phyloP scores from a whole-genome alignment of 2,329 filamentous ascomycete species.

The Botrytis galanthina region DNA sequence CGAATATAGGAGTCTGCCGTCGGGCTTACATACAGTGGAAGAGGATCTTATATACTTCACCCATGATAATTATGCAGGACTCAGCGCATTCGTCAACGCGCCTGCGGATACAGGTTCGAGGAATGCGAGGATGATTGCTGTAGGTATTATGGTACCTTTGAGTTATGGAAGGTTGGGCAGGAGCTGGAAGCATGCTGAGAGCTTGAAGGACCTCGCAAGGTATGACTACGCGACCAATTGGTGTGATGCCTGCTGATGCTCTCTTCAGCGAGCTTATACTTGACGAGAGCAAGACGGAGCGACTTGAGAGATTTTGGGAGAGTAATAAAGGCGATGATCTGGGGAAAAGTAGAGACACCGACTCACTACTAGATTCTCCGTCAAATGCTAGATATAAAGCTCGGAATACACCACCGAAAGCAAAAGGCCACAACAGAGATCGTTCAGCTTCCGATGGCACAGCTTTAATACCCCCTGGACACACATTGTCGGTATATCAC shows the following conservation, averaged over 20 bases:
- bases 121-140: slow-evolving; percentile 88
- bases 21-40: slow-evolving; percentile 82
- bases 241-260: slow-evolving; percentile 29
- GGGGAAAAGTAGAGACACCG: slow-evolving; percentile 27
- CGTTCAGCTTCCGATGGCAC: slow-evolving; percentile 62
- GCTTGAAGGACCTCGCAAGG: slow-evolving; percentile 71
- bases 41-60: slow-evolving; percentile 94
- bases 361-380: slow-evolving; percentile 39
- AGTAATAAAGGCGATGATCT: slow-evolving; percentile 46
- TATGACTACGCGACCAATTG: slow-evolving; percentile 41
- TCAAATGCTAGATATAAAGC: slow-evolving; percentile 47
- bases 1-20: slow-evolving; percentile 95
- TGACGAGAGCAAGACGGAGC: slow-evolving; percentile 59
- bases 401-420: slow-evolving; percentile 34
- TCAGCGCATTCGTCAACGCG: slow-evolving; percentile 87
- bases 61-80: slow-evolving; percentile 76
- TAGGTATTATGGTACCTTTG: slow-evolving; percentile 82
- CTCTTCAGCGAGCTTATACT: slow-evolving; percentile 56
- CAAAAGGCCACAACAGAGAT: slow-evolving; percentile 51
- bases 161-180: slow-evolving; percentile 83
- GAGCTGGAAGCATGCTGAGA: slow-evolving; percentile 82
- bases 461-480: slow-evolving; percentile 56
- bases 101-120: slow-evolving; percentile 75
- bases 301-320: slow-evolving; percentile 81
- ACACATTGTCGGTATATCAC: slow-evolving; percentile 73